Conservation (phyloP, 2,329 filamentous ascomycete genomes). For the Byssothecium circinans region DNA sequence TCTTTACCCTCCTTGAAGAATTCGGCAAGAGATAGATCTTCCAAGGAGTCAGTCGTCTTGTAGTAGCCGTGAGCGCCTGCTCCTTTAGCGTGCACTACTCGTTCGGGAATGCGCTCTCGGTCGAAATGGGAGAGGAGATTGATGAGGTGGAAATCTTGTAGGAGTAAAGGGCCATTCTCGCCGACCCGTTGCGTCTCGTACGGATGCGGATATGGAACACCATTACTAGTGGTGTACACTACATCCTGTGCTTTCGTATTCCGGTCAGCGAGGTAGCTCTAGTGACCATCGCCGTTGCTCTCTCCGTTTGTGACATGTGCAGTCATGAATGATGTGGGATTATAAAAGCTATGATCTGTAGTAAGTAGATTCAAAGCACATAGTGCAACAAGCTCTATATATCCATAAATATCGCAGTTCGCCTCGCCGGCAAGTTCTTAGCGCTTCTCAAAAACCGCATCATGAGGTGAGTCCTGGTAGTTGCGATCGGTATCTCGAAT, state of each 20-base stretch:
- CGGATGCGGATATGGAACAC: constrained; percentile 59
- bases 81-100: constrained; percentile 55
- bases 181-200: constrained; percentile 60
- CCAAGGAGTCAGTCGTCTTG: constrained; percentile 50
- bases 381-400: constrained; percentile 3
- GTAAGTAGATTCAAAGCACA: background rate
- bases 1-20: constrained; percentile 66
- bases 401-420: constrained; percentile 6
- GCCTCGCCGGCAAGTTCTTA: constrained; percentile 6
- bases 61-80: constrained; percentile 54
- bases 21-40: constrained; percentile 51
- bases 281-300: constrained; percentile 43
- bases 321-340: constrained; percentile 5
- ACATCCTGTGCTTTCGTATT: constrained; percentile 48
- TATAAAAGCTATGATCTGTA: background rate
- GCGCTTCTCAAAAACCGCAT: background rate
- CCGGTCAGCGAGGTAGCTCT: constrained; percentile 50
- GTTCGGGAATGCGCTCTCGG: constrained; percentile 54
- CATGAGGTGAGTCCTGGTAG: constrained; percentile 3
- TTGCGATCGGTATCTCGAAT: background rate
- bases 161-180: constrained; percentile 60
- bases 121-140: constrained; percentile 56
- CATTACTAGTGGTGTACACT: constrained; percentile 60
- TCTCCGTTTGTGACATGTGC: constrained; percentile 19
- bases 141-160: constrained; percentile 56